phyloP scores from a whole-genome alignment of 768 basidiomycete species.

The Boletus rufocinnamomeus region DNA sequence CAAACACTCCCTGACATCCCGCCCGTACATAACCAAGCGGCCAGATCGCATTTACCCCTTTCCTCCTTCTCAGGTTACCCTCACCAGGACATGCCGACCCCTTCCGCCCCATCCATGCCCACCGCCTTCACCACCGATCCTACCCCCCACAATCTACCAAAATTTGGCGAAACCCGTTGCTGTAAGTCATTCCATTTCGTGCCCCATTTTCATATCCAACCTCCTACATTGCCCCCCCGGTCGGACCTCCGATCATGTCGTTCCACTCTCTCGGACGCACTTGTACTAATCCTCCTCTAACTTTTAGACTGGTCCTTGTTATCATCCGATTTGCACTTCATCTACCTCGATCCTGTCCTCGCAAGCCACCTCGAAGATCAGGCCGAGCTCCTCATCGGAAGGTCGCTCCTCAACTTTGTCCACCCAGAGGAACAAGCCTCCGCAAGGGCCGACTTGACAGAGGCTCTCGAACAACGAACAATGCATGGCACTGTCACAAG shows the following conservation, averaged over 20 bases:
- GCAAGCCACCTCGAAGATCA: constrained; percentile 70
- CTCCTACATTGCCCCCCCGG: constrained; percentile 6
- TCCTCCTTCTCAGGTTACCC: constrained; percentile 40
- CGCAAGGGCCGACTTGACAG: constrained; percentile 71
- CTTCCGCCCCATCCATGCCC: constrained; percentile 31
- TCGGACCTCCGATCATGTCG: constrained; percentile 29
- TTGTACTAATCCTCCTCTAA: constrained; percentile 20
- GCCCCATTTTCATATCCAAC: constrained; percentile 12
- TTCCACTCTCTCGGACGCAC: constrained; percentile 17
- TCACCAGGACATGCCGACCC: constrained; percentile 34
- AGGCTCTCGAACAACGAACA: constrained; percentile 71
- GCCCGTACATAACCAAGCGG: constrained; percentile 35
- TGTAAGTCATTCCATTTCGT: constrained; percentile 50
- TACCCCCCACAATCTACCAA: constrained; percentile 43
- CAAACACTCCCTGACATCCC: constrained; percentile 29
- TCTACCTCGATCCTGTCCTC: constrained; percentile 84
- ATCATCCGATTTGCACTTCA: constrained; percentile 71
- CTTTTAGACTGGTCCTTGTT: constrained; percentile 77
- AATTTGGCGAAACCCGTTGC: constrained; percentile 72
- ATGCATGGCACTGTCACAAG: constrained; percentile 86
- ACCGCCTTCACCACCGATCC: constrained; percentile 40
- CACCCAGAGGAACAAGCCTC: constrained; percentile 83
- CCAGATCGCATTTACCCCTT: constrained; percentile 41
- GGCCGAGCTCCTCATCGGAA: constrained; percentile 66
- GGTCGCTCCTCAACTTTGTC: constrained; percentile 72